Base-by-base conservation (phyloP, 1,284 basidiomycete species). In the Tilletia walkeri region DNA sequence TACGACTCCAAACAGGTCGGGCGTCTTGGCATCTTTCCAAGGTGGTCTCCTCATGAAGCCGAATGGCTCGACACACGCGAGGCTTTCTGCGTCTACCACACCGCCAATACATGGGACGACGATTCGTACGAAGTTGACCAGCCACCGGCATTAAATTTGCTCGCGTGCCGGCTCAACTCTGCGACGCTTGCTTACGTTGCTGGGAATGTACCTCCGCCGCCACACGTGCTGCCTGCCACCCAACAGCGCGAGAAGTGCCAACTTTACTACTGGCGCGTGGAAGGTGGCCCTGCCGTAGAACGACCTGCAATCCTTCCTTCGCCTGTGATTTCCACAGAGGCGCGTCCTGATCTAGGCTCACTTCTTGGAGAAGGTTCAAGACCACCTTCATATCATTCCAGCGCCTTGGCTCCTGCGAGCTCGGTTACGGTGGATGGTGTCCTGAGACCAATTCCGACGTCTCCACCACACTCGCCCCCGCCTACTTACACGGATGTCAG, bases 81-180 rank as follows among this genome's bases (percentile, higher is more conserved):
- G 63, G 83, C 85, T 0, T 86, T 86, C 69, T 82, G 85, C 70
- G 85, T 87, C 61, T 87, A 86, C 74, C 86, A 87, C 77, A 86
- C 86, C 1, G 86, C 86, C 50, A 86, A 86, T 69, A 83, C 86
- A 18, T 87, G 86, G 86, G 84, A 86, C 73, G 84, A 85, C 49
- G 67, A 74, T 14, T 20, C 16, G 9, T n/a, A 7, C 16, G 10
- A 68, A 1, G 48, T 59, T 0, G 4, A 38, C 53, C 14, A 50
- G 16, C n/a, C 18, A 30, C n/a, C 53, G n/a, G 74, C 73, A 0
- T 65, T 78, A 65, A 84, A 86, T 68, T 83, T 87, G 79, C 82
- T 87, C n/a, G 85, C 84, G 2, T 87, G 86, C 71, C 78, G 86
- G 18, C 85, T 87, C 73, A 84, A 84, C 68, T 84, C 84, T 24